phyloP scores from a whole-genome alignment of 768 basidiomycete genomes.

The Agrocybe pediades region DNA sequence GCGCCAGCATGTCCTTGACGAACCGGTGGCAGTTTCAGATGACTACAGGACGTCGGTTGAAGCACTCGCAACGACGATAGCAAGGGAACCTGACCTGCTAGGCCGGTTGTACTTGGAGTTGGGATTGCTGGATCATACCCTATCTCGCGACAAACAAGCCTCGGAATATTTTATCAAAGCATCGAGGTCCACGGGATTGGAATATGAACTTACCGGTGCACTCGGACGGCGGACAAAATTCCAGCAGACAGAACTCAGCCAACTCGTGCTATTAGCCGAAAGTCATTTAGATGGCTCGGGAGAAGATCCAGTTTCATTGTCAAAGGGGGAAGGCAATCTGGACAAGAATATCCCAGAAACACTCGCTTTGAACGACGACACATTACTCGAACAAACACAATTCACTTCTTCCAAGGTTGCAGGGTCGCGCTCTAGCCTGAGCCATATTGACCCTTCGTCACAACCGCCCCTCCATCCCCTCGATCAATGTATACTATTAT shows the following conservation, averaged over 20 bases:
- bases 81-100: conserved; percentile 61
- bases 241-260: conserved; percentile 81
- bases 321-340: conserved; percentile 7
- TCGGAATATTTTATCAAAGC: conserved; percentile 78
- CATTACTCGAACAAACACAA: conserved; percentile 89
- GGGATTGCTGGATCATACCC: conserved; percentile 78
- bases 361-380: conserved; percentile 90
- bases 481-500: conserved; percentile 91
- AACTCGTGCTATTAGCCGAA: conserved; percentile 93
- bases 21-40: conserved; percentile 64
- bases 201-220: conserved; percentile 91
- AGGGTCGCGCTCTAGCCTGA: conserved; percentile 46
- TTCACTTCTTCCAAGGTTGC: conserved; percentile 77
- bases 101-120: conserved; percentile 74
- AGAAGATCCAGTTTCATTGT: conserved; percentile 3
- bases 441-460: conserved; percentile 76
- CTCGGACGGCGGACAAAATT: conserved; percentile 94
- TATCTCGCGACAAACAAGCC: conserved; percentile 76
- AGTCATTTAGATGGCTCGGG: conserved; percentile 51
- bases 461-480: conserved; percentile 91
- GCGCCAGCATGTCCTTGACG: conserved; percentile 84
- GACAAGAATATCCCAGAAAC: conserved; percentile 65
- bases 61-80: conserved; percentile 39
- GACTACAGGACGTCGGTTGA: conserved; percentile 41
- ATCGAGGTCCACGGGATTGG: conserved; percentile 72